phyloP scores from a whole-genome alignment of 768 basidiomycete genomes.

The Pleurotus platypus region DNA sequence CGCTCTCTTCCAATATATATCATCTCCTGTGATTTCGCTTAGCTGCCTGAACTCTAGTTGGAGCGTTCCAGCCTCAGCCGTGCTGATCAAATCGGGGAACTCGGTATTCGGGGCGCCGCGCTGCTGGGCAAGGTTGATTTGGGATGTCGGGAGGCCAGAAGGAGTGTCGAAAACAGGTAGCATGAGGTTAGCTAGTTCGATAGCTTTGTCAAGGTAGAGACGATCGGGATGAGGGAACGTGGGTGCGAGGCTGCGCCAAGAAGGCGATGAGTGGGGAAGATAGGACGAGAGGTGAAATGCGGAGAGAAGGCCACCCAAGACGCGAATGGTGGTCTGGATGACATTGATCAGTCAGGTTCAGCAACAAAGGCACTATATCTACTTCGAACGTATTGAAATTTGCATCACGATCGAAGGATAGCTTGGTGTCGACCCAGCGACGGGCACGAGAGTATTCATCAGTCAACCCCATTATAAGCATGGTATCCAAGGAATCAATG shows the following conservation, averaged over 20 bases:
- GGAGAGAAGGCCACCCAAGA: conserved; percentile 86
- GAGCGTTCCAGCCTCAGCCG: conserved; percentile 85
- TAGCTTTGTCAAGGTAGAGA: conserved; percentile 65
- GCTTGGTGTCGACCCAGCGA: conserved; percentile 66
- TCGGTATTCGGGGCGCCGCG: conserved; percentile 59
- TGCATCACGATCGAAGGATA: conserved; percentile 76
- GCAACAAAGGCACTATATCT: conserved; percentile 14
- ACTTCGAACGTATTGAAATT: conserved; percentile 91
- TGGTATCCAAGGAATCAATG: conserved; percentile 82
- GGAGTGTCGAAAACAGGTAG: conserved; percentile 80
- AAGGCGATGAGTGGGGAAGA: background rate
- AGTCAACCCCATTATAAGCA: conserved; percentile 80
- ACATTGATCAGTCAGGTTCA: background rate
- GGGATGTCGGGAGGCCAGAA: conserved; percentile 76
- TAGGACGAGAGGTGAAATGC: conserved; percentile 71
- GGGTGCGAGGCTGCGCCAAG: background rate
- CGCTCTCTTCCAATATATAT: conserved; percentile 75
- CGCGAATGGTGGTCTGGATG: conserved; percentile 82
- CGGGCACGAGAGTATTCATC: conserved; percentile 78
- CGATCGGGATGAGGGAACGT: conserved; percentile 36
- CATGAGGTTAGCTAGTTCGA: conserved; percentile 84
- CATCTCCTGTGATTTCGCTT: conserved; percentile 72
- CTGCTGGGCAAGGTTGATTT: conserved; percentile 65
- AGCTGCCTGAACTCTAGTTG: conserved; percentile 92
- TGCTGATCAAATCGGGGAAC: conserved; percentile 62